Evolutionary conservation across 176 grass and related monocot species (phyloP).

Genomic region (Carex kokanica): DNA sequence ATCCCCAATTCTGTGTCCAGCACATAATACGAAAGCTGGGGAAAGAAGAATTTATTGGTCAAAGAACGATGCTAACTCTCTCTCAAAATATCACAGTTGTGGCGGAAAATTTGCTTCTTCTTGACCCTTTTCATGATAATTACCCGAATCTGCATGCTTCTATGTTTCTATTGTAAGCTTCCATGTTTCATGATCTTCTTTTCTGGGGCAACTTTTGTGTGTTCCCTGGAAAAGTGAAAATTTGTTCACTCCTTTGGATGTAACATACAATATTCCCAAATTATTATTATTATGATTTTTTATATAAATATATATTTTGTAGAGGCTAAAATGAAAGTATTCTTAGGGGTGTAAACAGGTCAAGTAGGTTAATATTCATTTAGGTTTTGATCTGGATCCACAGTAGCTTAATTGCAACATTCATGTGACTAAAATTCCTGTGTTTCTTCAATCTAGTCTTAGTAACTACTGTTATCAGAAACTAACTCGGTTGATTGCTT

Average conservation of each 20-base stretch:
- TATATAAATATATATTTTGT: no score
- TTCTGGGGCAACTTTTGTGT: background rate
- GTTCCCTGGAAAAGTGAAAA: background rate
- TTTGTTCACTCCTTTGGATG: background rate
- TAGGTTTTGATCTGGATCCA: no score
- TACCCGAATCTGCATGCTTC: conserved; percentile 70
- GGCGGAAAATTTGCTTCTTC: conserved; percentile 73
- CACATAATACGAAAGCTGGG: conserved; percentile 75
- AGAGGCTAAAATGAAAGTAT: no score
- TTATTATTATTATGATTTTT: background rate
- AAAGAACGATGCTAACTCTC: conserved; percentile 64
- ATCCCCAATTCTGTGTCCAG: conserved; percentile 75
- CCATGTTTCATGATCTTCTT: background rate
- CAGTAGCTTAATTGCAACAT: no score
- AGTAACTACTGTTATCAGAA: conserved; percentile 2
- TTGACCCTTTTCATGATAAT: conserved; percentile 77
- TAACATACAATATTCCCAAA: conserved; percentile 1
- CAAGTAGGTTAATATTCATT: no score
- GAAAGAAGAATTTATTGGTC: conserved; percentile 69
- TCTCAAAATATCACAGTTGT: conserved; percentile 72
- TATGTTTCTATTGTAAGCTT: conserved; percentile 81
- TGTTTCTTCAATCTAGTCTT: background rate
- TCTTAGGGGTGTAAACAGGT: no score
- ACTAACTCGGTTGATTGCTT: conserved; percentile 7
- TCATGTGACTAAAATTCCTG: background rate